phyloP scores from a whole-genome alignment of 306 rosid genomes.

The Purshia tridentata region DNA sequence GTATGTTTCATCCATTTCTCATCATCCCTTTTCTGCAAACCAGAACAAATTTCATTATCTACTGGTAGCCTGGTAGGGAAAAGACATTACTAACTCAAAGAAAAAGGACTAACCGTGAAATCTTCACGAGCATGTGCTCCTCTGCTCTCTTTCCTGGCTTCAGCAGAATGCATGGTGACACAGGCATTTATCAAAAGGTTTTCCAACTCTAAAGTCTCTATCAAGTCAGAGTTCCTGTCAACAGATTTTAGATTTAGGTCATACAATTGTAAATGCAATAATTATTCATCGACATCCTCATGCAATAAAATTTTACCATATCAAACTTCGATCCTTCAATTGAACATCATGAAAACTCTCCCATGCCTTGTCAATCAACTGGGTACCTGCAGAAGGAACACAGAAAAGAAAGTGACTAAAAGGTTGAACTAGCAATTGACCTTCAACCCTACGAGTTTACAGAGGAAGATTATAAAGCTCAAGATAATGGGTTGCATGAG shows the following conservation, averaged over 20 bases:
- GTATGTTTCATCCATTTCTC: conserved; percentile 92
- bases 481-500: not conserved
- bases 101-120: conserved; percentile 45
- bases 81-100: not conserved
- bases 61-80: conserved; percentile 6
- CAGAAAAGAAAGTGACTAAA: not conserved
- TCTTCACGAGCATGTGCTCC: conserved; percentile 98
- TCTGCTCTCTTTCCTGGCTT: conserved; percentile 94
- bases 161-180: conserved; percentile 91
- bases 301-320: conserved; percentile 48
- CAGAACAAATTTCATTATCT: conserved; percentile 22
- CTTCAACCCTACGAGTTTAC: not conserved
- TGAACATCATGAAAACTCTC: conserved; percentile 73
- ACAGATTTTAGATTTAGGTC: conserved; percentile 1
- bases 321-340: conserved; percentile 67
- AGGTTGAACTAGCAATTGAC: not conserved
- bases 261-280: conserved; percentile 1
- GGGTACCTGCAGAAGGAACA: conserved; percentile 47
- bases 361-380: conserved; percentile 71
- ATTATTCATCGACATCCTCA: not conserved
- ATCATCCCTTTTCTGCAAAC: conserved; percentile 90
- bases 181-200: conserved; percentile 87
- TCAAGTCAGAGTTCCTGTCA: conserved; percentile 81
- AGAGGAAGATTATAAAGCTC: not conserved
- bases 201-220: conserved; percentile 85